phyloP scores from a whole-genome alignment of 2,329 filamentous ascomycete species.

The Bipolaris gigantea region DNA sequence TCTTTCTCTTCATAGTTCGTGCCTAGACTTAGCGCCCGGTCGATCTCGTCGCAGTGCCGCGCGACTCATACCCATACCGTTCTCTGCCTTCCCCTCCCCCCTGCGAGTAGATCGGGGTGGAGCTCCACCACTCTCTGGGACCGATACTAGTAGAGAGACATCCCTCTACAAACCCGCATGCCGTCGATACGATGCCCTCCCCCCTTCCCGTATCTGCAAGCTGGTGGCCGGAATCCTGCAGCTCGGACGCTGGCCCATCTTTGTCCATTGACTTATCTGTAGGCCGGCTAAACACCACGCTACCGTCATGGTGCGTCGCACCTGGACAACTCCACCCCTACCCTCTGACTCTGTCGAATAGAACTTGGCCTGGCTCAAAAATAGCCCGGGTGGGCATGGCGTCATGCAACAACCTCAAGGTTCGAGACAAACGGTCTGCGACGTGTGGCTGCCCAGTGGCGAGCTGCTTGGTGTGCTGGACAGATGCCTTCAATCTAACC shows the following conservation, averaged over 20 bases:
- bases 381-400: conserved; percentile 1
- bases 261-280: conserved; percentile 9
- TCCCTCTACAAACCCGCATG: conserved; percentile 1
- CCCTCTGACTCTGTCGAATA: conserved; percentile 6
- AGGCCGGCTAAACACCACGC: conserved; percentile 3
- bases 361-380: conserved; percentile 1
- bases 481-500: neutral
- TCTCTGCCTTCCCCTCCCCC: neutral
- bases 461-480: conserved; percentile 12
- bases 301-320: conserved; percentile 10
- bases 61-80: neutral
- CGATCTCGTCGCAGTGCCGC: conserved; percentile 5
- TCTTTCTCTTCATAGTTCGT: conserved; percentile 1
- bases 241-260: conserved; percentile 1
- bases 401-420: conserved; percentile 6
- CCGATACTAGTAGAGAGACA: neutral
- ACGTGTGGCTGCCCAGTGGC: conserved; percentile 13
- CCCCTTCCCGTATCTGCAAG: conserved; percentile 6
- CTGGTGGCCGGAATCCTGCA: conserved; percentile 11
- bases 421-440: conserved; percentile 5
- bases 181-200: conserved; percentile 6
- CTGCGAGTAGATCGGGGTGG: neutral
- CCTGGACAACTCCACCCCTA: neutral
- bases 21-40: conserved; percentile 11
- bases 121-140: neutral